Base-by-base conservation (phyloP, 2,329 filamentous ascomycete genomes). In the Calonectria henricotiae region DNA sequence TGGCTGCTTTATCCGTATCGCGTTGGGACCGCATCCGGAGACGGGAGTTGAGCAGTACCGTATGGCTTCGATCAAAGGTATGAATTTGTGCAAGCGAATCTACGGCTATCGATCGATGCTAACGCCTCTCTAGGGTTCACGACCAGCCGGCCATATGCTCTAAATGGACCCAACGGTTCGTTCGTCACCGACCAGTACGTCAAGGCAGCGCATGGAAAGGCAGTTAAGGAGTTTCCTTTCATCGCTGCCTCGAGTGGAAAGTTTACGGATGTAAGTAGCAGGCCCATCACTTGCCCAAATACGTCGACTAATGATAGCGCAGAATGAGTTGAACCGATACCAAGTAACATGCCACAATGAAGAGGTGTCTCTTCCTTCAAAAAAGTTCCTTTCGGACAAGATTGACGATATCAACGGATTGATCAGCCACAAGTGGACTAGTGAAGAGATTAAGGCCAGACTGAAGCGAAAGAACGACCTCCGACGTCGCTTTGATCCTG, bases 151-250 rank as follows among this genome's bases (percentile, higher is more conserved):
- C 93, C 95, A 0, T 99, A 98, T 82, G 92, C 94, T 1, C 91
- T 98, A 79, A 90, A 92, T 73, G 92, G 89, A 3, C 93, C 93
- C 69, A 93, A 94, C 43, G 93, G 94, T 72, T 87, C 87, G 4
- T 93, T 98, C 77, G 89, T 93, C 37, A 97, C 95, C 0, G 94
- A 97, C 71, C 92, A 95, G 80, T 98, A 98, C 79, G 90, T 94
- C 37, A 86, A 92, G 65, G 91, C 94, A 47, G 91, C 94, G 8
- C 93, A 97, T 79, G 96, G 96, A 54, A 95, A 95, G 77, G 88
- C 93, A 0, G 89, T 94, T 79, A 93, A 92, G 80, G 91, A 95
- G 41, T 98, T 95, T 84, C 95, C 95, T 5, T 98, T 98, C 82
- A 92, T 96, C 71, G 92, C 92, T 72, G 95, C 96, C 79, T 98